Evolutionary conservation across 75 land plant species (phyloP).

Genomic region (Azolla pinnata): DNA sequence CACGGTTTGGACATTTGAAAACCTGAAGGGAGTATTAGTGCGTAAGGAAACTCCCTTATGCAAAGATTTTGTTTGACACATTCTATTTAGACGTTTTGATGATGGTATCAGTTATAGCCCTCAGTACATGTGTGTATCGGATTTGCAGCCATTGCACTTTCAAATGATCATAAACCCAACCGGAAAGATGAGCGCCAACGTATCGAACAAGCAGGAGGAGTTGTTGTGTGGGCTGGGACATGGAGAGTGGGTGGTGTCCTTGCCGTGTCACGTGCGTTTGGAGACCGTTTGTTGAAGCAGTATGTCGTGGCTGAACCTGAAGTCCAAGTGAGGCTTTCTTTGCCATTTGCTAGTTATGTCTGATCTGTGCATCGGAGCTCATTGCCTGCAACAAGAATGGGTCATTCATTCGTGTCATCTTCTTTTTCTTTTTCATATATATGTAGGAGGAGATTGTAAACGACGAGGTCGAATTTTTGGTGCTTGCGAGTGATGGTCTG

Average conservation of each 20-base stretch:
- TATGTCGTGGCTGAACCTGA: slow-evolving; percentile 59
- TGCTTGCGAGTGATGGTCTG: slow-evolving; percentile 16
- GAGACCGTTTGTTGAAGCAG: slow-evolving; percentile 48
- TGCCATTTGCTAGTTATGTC: too few relatives aligned
- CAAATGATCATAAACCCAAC: slow-evolving; percentile 85
- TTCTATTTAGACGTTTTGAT: too few relatives aligned
- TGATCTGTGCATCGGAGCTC: too few relatives aligned
- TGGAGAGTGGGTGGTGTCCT: slow-evolving; percentile 60
- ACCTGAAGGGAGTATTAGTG: too few relatives aligned
- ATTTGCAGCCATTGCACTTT: slow-evolving; percentile 64
- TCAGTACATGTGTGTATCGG: not conserved
- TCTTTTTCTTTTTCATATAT: too few relatives aligned
- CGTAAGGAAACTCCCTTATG: too few relatives aligned
- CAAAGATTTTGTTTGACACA: too few relatives aligned
- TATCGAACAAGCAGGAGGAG: slow-evolving; percentile 86
- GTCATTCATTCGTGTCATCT: too few relatives aligned
- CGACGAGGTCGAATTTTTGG: slow-evolving; percentile 17
- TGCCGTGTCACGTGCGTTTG: slow-evolving; percentile 59
- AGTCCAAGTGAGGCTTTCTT: slow-evolving; percentile 40
- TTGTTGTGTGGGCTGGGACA: slow-evolving; percentile 41
- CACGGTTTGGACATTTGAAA: too few relatives aligned
- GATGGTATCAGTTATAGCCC: too few relatives aligned
- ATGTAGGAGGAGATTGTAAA: slow-evolving; percentile 15
- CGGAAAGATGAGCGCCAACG: slow-evolving; percentile 79
- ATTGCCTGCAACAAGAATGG: too few relatives aligned